Evolutionary conservation across 1,284 basidiomycete species (phyloP).

Genomic region (Sporisorium iseilematis-ciliati): DNA sequence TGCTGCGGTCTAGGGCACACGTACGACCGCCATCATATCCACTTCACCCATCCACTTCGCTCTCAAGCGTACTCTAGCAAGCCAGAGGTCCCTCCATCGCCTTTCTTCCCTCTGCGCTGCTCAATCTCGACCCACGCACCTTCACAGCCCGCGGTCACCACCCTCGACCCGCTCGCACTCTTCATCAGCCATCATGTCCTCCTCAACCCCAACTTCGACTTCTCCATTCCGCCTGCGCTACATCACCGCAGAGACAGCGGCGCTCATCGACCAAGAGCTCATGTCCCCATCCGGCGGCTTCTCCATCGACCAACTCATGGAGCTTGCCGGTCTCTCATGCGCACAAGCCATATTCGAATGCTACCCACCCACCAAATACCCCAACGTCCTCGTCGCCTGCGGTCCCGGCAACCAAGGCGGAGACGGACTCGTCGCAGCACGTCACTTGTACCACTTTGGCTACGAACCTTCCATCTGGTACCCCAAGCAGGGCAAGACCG

Average conservation of each 20-base stretch:
- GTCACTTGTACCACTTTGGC: slow-evolving; percentile 77
- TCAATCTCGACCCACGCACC: neutral
- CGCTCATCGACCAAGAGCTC: slow-evolving; percentile 62
- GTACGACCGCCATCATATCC: neutral
- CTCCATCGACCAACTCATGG: slow-evolving; percentile 82
- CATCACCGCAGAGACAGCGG: slow-evolving; percentile 56
- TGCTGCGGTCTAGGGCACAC: neutral
- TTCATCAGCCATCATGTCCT: slow-evolving; percentile 12
- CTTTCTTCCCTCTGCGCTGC: neutral
- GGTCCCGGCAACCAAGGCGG: slow-evolving; percentile 90
- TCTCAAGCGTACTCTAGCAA: neutral
- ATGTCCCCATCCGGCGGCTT: slow-evolving; percentile 62
- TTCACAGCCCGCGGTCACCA: neutral
- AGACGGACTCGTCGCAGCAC: slow-evolving; percentile 94
- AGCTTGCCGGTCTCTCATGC: slow-evolving; percentile 95
- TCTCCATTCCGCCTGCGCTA: slow-evolving; percentile 51
- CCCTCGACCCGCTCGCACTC: neutral
- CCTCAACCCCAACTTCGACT: slow-evolving; percentile 7
- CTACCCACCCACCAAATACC: slow-evolving; percentile 78
- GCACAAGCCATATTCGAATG: slow-evolving; percentile 86
- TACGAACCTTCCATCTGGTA: slow-evolving; percentile 65
- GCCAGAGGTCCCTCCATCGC: neutral
- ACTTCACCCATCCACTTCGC: no score
- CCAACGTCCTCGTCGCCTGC: slow-evolving; percentile 87
- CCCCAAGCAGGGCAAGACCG: slow-evolving; percentile 63